A percentile compares a stretch with the other conserved stretches of the same genome.
phyloP scores from a whole-genome alignment of 768 basidiomycete genomes.

The Kwoniella botswanensis region DNA sequence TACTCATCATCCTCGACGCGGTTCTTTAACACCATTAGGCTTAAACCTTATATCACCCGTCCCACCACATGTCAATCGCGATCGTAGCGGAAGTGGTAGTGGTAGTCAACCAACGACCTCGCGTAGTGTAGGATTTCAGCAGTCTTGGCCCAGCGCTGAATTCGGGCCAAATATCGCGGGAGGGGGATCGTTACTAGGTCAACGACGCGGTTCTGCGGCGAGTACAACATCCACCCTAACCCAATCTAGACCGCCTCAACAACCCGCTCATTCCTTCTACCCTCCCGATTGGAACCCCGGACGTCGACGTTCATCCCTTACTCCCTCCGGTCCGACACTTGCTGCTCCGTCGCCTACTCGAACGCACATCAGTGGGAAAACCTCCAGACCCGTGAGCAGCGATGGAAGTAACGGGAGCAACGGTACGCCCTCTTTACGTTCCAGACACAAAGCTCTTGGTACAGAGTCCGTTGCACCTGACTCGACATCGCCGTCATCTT shows the following conservation, averaged over 20 bases:
- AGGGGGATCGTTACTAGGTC: not conserved
- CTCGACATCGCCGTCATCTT: not conserved
- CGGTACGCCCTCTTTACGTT: constrained; percentile 1
- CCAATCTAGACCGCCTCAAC: constrained; percentile 33
- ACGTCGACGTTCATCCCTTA: constrained; percentile 47
- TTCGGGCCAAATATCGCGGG: not conserved
- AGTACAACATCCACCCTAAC: constrained; percentile 47
- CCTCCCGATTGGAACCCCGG: constrained; percentile 23
- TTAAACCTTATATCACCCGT: constrained; percentile 56
- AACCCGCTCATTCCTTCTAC: constrained; percentile 20
- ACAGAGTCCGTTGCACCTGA: not conserved
- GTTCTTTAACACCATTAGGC: constrained; percentile 52
- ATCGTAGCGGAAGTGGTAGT: not conserved
- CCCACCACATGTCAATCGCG: constrained; percentile 30
- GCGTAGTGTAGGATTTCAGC: constrained; percentile 24
- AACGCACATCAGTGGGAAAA: constrained; percentile 33
- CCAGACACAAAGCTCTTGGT: not conserved
- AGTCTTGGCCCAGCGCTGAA: constrained; percentile 1
- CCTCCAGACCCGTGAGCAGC: constrained; percentile 37
- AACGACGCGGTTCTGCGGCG: constrained; percentile 34
- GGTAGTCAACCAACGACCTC: constrained; percentile 1
- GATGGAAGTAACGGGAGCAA: constrained; percentile 28
- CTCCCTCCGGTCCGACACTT: constrained; percentile 44
- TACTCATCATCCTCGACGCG: constrained; percentile 57
- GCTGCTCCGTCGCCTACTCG: constrained; percentile 49